Evolutionary conservation across 1,284 basidiomycete species (phyloP).

Genomic region (Fistulina hepatica): DNA sequence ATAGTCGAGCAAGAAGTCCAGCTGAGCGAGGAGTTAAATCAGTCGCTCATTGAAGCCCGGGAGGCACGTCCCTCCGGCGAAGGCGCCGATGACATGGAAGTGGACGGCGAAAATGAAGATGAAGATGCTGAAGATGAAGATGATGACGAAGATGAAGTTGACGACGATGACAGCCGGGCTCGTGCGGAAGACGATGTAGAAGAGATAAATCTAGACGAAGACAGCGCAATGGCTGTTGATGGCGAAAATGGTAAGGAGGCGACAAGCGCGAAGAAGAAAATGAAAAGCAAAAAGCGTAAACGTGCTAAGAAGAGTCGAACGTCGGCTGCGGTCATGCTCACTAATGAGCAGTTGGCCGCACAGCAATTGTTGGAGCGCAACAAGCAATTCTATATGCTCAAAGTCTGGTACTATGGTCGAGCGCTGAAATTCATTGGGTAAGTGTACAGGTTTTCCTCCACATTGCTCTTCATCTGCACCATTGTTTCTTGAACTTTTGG

Average conservation of each 20-base stretch:
- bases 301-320: slow-evolving; percentile 43
- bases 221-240: slow-evolving; percentile 26
- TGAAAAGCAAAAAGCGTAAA: slow-evolving; percentile 39
- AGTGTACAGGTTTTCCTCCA: no score
- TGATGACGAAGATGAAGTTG: slow-evolving; percentile 23
- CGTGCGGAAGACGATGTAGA: slow-evolving; percentile 24
- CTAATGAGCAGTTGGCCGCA: slow-evolving; percentile 25
- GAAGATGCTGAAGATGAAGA: slow-evolving; percentile 18
- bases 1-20: slow-evolving; percentile 21
- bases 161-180: slow-evolving; percentile 34
- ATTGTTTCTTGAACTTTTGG: no score
- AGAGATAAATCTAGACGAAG: slow-evolving; percentile 28
- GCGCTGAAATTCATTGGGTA: no score
- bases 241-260: slow-evolving; percentile 30
- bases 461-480: no score
- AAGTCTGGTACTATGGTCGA: no score
- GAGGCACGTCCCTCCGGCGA: no score
- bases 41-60: no score
- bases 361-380: slow-evolving; percentile 69
- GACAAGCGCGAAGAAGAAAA: slow-evolving; percentile 28
- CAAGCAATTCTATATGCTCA: slow-evolving; percentile 45
- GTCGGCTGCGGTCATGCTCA: not conserved
- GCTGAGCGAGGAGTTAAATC: slow-evolving; percentile 48
- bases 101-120: slow-evolving; percentile 30
- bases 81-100: slow-evolving; percentile 40